Evolutionary conservation across 2,329 filamentous ascomycete species (phyloP).

Genomic region (Orbilia brochopaga): DNA sequence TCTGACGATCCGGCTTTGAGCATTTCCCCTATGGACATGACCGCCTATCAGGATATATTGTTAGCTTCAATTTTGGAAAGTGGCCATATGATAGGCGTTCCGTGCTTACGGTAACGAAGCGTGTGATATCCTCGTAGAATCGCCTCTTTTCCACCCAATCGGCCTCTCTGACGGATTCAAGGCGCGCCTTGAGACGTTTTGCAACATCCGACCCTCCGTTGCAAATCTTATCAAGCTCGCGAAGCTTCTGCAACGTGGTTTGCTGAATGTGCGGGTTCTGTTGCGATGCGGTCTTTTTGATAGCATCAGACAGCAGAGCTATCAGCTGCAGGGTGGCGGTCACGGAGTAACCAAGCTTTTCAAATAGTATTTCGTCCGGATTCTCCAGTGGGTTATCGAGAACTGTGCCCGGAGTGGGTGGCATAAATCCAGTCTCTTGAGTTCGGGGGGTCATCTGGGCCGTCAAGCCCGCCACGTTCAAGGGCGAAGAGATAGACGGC

Average conservation of each 20-base stretch:
- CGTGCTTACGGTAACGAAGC: slow-evolving; percentile 53
- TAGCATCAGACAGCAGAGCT: slow-evolving; percentile 52
- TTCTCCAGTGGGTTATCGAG: slow-evolving; percentile 49
- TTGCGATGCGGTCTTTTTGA: slow-evolving; percentile 53
- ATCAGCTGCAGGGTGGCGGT: slow-evolving; percentile 52
- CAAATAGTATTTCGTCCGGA: slow-evolving; percentile 53
- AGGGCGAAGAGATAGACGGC: slow-evolving; percentile 25
- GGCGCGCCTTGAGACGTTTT: slow-evolving; percentile 52
- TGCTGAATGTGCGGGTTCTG: slow-evolving; percentile 52
- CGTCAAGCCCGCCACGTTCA: slow-evolving; percentile 12
- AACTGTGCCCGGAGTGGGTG: slow-evolving; percentile 45
- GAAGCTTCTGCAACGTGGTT: slow-evolving; percentile 52
- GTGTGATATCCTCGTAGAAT: slow-evolving; percentile 55
- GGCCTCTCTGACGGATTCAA: slow-evolving; percentile 53
- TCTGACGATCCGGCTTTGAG: slow-evolving; percentile 54
- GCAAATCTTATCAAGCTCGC: slow-evolving; percentile 54
- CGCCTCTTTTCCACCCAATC: slow-evolving; percentile 53
- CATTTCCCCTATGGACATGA: slow-evolving; percentile 54
- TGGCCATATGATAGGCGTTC: background rate
- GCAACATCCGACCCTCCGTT: slow-evolving; percentile 53
- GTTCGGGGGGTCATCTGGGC: slow-evolving; percentile 7
- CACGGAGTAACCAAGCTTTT: slow-evolving; percentile 53
- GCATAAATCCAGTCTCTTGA: slow-evolving; percentile 33
- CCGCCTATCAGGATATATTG: slow-evolving; percentile 43
- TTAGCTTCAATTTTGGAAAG: slow-evolving; percentile 6